These are phyloP conservation scores for Dipteronia sinensis DNA, from an alignment of 345 rosid species.

Conservation along the genomic window DNA sequence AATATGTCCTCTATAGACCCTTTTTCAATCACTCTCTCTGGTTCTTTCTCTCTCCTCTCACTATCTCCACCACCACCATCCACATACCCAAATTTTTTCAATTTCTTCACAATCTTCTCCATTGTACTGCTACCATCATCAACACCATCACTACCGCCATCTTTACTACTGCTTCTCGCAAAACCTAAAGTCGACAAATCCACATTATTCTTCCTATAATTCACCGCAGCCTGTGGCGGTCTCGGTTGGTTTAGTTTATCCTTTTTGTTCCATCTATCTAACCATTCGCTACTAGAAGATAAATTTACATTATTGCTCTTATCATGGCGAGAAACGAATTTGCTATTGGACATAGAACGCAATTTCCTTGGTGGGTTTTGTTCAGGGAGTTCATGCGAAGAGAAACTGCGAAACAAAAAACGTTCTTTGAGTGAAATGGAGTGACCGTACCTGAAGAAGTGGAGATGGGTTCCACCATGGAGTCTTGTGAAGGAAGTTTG, in stretches of 20 bases:
- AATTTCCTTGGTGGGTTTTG: constrained; percentile 35
- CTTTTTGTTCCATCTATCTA: constrained; percentile 57
- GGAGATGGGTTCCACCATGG: constrained; percentile 39
- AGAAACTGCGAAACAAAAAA: constrained; percentile 13
- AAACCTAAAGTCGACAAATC: constrained; percentile 35
- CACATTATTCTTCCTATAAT: constrained; percentile 43
- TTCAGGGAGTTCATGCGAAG: constrained; percentile 25
- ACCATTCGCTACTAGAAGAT: constrained; percentile 40
- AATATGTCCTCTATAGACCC: constrained; percentile 78
- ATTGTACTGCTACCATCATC: constrained; percentile 58
- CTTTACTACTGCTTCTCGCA: constrained; percentile 17
- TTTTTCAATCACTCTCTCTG: constrained; percentile 61
- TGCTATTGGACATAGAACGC: constrained; percentile 22
- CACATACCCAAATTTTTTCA: constrained; percentile 70
- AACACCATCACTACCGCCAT: constrained; percentile 12
- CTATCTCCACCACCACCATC: constrained; percentile 46
- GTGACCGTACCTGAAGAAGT: constrained; percentile 48
- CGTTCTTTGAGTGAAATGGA: constrained; percentile 33
- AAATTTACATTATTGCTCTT: constrained; percentile 14
- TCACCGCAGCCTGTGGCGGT: constrained; percentile 47
- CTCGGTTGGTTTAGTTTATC: constrained; percentile 40
- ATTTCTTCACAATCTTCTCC: constrained; percentile 79
- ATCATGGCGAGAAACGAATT: constrained; percentile 18
- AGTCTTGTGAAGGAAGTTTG: constrained; percentile 48
- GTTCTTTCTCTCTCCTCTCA: constrained; percentile 34